Evolutionary conservation across 345 rosid species (phyloP), one percentile per base, ranked within the genome.

Genomic region (Eucalyptus caleyi): DNA sequence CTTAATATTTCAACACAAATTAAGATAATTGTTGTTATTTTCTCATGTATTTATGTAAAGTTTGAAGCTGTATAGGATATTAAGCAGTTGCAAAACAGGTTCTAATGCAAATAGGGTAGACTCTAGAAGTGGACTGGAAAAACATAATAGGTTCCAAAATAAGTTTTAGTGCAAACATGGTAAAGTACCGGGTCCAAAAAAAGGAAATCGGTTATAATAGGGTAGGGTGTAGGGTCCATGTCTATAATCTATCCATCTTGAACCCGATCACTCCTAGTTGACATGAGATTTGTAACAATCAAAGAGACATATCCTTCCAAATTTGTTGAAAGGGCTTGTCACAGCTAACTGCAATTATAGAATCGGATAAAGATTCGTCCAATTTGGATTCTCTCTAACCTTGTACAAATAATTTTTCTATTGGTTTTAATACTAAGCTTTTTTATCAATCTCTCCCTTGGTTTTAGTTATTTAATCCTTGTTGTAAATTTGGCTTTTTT

Each of bases 101-200:
- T 51, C 23, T 51, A 51, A 51, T 51, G 23, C 23, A 51, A 51
- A 51, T 51, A 18, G 0, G 56, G 23, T 51, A 51, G 23, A 18
- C 23, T 18, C 0, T 51, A 0, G 23, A 51, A 51, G 0, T 18
- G 4, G 2, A 18, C 23, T 4, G 4, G 23, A 1, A 51, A 51
- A 18, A 18, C 23, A 51, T 7, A 4, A 51, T 7, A 51, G 56
- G 9, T 51, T 51, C 23, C 56, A 51, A 51, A 18, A 51, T 18
- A 51, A 51, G 21, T 51, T 51, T 2, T 16, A 51, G 56, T 0
- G 0, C 4, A 51, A 51, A 51, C 9, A 51, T 18, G 23, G 9
- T 51, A 51, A 6, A 18, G 56, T 7, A 51, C 4, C 1, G 0
- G 56, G 9, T 51, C 23, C 9, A 18, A 7, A 51, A 51, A 51